Evolutionary conservation across 106 monocot genomes (phyloP), one percentile per base, ranked within the genome.

Genomic region (Platanthera zijinensis): DNA sequence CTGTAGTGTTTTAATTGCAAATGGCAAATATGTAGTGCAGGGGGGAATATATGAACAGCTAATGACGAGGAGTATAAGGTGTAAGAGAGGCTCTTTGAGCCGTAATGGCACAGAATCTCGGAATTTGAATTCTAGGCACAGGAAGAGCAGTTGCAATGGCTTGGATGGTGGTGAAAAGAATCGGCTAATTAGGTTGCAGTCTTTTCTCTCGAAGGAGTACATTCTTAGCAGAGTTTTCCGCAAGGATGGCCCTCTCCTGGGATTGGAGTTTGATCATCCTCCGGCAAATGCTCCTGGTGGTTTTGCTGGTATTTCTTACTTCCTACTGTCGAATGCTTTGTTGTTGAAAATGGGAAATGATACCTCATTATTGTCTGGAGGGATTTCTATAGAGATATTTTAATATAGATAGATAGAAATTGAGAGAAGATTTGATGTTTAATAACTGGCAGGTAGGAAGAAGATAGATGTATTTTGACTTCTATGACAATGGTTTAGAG

Each of bases 161-260:
- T 5, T 21, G 18, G 22, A 78, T 30, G n/a, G 64, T 70, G 11
- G 51, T 49, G 83, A 62, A 59, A 76, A 76, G 57, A 83, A 84
- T n/a, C 78, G 51, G 2, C 48, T 48, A 50, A 7, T 76, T 47
- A 52, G 51, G 17, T 48, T 78, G 10, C 94, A 97, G 83, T 78
- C 82, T 72, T 71, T 97, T 51, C 59, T 86, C 7, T 89, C 91
- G 0, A 85, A 83, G 80, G 97, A 92, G 32, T 94, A 92, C 74
- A 87, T 97, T 73, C 78, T 97, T 68, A 88, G 83, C 75, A 85
- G 75, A 76, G 69, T 97, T 50, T 97, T 97, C 63, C 94, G 97
- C 54, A 92, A 94, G 80, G 97, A 94, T 91, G 97, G 97, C 59
- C 97, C 97, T 56, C 80, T 89, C 4, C 89, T 97, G 75, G 97